Percentiles rank a stretch among this genome's conserved stretches.
These are phyloP conservation scores for Phytopythium montanum DNA, from an alignment of 352 stramenopile genomes.

Conservation along the genomic window DNA sequence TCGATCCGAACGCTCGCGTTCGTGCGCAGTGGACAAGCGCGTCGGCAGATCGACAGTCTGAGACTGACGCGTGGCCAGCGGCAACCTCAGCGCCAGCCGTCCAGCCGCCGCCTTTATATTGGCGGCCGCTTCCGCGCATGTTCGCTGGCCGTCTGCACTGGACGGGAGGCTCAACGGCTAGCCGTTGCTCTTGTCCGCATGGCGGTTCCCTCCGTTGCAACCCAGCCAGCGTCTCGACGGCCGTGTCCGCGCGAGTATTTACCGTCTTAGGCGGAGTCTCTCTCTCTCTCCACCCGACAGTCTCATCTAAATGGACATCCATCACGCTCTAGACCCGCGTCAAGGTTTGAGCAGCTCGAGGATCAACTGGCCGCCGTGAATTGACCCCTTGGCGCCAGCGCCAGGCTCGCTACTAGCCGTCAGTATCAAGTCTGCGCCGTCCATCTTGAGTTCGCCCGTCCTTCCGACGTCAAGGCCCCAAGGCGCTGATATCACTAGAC, in stretches of 20 bases:
- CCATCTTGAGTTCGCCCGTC: background rate
- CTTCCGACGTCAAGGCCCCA: background rate
- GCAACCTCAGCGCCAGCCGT: too few species aligned
- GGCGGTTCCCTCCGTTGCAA: background rate
- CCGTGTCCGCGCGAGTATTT: too few species aligned
- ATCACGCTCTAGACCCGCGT: background rate
- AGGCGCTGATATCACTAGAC: background rate
- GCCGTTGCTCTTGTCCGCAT: background rate
- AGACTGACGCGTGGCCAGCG: too few species aligned
- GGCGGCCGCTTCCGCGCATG: background rate
- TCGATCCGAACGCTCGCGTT: background rate
- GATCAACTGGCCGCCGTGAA: background rate
- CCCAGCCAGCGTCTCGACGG: background rate
- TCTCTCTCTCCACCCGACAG: background rate
- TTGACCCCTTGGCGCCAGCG: background rate
- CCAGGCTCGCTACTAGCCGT: background rate
- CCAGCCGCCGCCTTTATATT: background rate
- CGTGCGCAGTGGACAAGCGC: background rate
- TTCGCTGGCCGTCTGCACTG: background rate
- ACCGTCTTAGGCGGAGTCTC: background rate
- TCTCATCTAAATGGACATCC: background rate
- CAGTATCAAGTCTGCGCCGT: background rate
- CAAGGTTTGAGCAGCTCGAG: background rate
- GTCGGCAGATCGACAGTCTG: too few species aligned
- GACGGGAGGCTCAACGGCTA: background rate